Evolutionary conservation across 2,329 filamentous ascomycete genomes (phyloP).

Genomic region (Cladosporium velox): DNA sequence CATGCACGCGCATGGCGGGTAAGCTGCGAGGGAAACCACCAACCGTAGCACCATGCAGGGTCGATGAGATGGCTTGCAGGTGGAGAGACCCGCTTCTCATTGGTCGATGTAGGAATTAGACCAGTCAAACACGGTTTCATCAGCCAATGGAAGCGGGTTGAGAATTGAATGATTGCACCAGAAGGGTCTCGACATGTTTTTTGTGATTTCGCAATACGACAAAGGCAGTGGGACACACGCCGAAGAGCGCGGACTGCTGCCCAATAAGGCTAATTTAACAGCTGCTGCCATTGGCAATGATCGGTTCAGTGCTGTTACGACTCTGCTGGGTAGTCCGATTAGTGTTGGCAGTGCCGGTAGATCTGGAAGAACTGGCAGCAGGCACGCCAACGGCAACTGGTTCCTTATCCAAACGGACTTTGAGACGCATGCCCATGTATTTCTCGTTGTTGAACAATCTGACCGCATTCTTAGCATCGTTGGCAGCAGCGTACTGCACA

Average conservation of each 20-base stretch:
- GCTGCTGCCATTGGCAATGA: constrained; percentile 30
- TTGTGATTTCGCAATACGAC: not conserved
- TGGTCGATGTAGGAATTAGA: not conserved
- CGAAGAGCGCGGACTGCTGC: not conserved
- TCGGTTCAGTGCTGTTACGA: constrained; percentile 22
- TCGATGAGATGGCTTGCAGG: not conserved
- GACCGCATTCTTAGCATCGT: constrained; percentile 32
- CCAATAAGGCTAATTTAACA: not conserved
- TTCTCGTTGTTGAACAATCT: constrained; percentile 28
- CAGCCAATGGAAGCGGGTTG: not conserved
- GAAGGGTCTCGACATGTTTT: not conserved
- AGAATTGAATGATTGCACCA: not conserved
- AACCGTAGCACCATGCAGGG: constrained; percentile 3
- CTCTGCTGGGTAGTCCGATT: constrained; percentile 3
- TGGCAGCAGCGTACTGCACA: constrained; percentile 31
- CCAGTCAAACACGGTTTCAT: not conserved
- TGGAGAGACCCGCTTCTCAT: not conserved
- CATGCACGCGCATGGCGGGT: not conserved
- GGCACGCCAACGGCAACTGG: constrained; percentile 24
- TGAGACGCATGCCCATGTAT: constrained; percentile 31
- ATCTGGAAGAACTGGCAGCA: not conserved
- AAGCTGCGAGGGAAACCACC: not conserved
- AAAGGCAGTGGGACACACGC: not conserved
- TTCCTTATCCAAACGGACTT: constrained; percentile 33
- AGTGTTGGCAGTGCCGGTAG: not conserved